Percentiles rank a stretch among this genome's conserved stretches.
Conservation (phyloP, 2,329 filamentous ascomycete genomes). For the Fusarium setosum region DNA sequence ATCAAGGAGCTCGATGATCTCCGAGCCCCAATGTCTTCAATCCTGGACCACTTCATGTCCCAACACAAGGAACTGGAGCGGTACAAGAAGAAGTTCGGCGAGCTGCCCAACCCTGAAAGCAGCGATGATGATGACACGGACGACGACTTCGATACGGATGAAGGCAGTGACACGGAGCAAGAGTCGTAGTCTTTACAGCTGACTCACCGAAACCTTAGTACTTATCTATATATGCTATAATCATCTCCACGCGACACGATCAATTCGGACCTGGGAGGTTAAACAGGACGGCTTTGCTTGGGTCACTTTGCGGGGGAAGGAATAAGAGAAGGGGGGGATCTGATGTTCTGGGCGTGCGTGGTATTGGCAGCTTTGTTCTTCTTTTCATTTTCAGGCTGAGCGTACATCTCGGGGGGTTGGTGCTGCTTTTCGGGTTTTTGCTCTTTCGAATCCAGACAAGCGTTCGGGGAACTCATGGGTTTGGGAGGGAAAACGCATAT, state of each 20-base stretch:
- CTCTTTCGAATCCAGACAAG: slow-evolving; percentile 19
- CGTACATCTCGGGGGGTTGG: slow-evolving; percentile 2
- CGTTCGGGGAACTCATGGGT: slow-evolving; percentile 12
- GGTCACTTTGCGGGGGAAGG: not conserved
- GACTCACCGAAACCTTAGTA: slow-evolving; percentile 2
- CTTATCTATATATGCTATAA: slow-evolving; percentile 39
- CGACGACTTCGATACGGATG: slow-evolving; percentile 40
- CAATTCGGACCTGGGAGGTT: slow-evolving; percentile 21
- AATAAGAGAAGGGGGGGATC: slow-evolving; percentile 5
- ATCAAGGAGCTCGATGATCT: slow-evolving; percentile 76
- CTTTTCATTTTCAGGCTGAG: slow-evolving; percentile 15
- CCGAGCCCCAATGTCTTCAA: slow-evolving; percentile 79
- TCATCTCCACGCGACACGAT: slow-evolving; percentile 29
- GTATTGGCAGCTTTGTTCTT: slow-evolving; percentile 9
- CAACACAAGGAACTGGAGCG: slow-evolving; percentile 73
- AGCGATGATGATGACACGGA: slow-evolving; percentile 45
- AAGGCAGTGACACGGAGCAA: slow-evolving; percentile 46
- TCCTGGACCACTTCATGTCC: slow-evolving; percentile 71
- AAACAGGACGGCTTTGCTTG: slow-evolving; percentile 23
- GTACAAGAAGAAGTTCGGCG: slow-evolving; percentile 67
- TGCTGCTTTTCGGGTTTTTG: slow-evolving; percentile 7
- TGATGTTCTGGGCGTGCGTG: not conserved
- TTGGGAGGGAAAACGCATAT: slow-evolving; percentile 31
- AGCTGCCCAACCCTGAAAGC: slow-evolving; percentile 47
- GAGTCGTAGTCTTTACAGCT: slow-evolving; percentile 27